Evolutionary conservation across 129 eudicot genomes (phyloP), one percentile per base, ranked within the genome.

Genomic region (Saposhnikovia divaricata): DNA sequence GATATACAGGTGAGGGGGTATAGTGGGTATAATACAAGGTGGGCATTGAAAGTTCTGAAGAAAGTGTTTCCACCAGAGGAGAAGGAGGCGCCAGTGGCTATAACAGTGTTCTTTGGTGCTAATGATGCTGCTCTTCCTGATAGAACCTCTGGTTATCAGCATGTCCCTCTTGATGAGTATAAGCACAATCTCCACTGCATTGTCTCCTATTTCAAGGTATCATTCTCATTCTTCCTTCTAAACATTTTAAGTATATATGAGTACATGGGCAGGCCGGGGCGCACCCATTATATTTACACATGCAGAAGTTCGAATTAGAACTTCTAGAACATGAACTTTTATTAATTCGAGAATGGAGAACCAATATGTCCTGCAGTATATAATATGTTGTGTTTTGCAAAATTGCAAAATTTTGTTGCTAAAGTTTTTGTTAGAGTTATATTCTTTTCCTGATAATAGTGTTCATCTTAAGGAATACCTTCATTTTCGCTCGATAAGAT

Each of bases 1-100:
- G 97, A 92, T 88, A 86, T 92, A 82, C 88, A 88, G 80, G 28
- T 92, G 78, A 90, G 97, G 83, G 97, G 97, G 55, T 92, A 90
- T 75, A 86, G 94, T 61, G 97, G 97, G 78, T 92, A 92, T 55
- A 92, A 92, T 80, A 92, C 93, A 38, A 81, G 97, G 77, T 90
- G 97, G 97, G 95, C 93, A 16, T 63, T 86, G 14, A 90, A 77
- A 86, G 91, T 87, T 76, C 21, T 87, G 43, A 81, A 90, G 13
- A 90, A 74, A 78, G 91, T 92, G 72, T 90, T 92, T 86, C 87
- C 89, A 50, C 34, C 87, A 72, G 73, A 75, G 57, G 83, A 80
- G 27, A 14, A 42, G 78, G 81, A 53, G 40, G 86, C 87, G 1
- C 87, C 92, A 78, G 57, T 82, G 75, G 92, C 89, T 34, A 88